Base-by-base conservation (phyloP, 106 monocot species). In the Apostasia shenzhenica region DNA sequence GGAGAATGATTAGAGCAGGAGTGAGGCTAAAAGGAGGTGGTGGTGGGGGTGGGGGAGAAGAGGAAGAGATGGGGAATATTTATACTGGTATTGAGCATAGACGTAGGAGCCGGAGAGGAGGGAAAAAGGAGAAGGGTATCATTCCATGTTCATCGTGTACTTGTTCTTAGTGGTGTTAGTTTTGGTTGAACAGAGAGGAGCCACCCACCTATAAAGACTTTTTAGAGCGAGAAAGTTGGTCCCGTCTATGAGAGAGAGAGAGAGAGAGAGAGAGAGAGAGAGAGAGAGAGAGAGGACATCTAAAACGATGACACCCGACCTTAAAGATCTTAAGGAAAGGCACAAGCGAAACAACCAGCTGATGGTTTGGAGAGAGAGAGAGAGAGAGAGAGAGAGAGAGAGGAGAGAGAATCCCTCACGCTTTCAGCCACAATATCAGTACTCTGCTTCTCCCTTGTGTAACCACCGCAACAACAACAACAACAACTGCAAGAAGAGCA, bases 291-390 rank as follows among this genome's bases (percentile, higher is more conserved):
- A 69, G 70, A 63, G n/a, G 54, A 57, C 81, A 75, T 81, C 71
- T 45, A 38, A 48, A 79, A 55, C 37, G 10, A 68, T 71, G 85
- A 86, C 85, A 79, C 45, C 60, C 69, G 85, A 86, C 82, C 85
- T 79, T 79, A 79, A 86, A 81, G 72, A 82, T 81, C 77, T 74
- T 49, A 48, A n/a, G 59, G 77, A 81, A 84, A 81, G 71, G 54
- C 73, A 76, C 69, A 61, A 48, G 62, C 5, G 53, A 73, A 77
- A 81, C 72, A 42, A 81, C 72, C 77, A 48, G 48, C 14, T 7
- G 26, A 45, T 40, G 59, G 59, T 59, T 59, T 59, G 59, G 41
- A 39, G 59, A 41, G 41, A 59, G 6, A 3, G 40, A 12, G 6
- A 45, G 12, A 62, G 44, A 40, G 66, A 45, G 26, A 48, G 1